Evolutionary conservation across 306 rosid species (phyloP), one percentile per base, ranked within the genome.

Genomic region (Cicer yamashitae): DNA sequence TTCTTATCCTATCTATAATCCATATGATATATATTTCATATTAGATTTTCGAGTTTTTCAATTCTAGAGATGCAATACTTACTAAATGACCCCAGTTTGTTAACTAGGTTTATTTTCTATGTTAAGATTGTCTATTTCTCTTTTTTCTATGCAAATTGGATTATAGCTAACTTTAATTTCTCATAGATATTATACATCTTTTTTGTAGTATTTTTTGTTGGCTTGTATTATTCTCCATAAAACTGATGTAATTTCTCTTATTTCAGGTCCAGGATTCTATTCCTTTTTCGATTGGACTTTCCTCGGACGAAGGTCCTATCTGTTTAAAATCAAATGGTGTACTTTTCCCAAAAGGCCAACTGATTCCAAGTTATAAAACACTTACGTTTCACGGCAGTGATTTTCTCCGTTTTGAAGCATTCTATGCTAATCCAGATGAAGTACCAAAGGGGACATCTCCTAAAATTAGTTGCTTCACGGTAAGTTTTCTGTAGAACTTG

Each of bases 241-340:
- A 76, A 77, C 50, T 79, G 7, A n/a, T 52, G 70, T 64, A 46
- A 66, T 45, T 73, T 44, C 25, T 56, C 59, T n/a, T 52, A 57
- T 39, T 52, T 67, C 90, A 92, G 97, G 96, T 90, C 73, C 89
- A 78, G 79, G 99, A 94, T 84, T 80, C 82, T 60, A 73, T 70
- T 79, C 96, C 99, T 47, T 92, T 90, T 82, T 86, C 96, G 15
- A 85, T 92, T 45, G 93, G 97, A 71, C 82, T 94, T 82, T 76
- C 82, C 56, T 85, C 83, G 44, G 93, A 92, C 66, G 93, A 71
- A 69, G 84, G 84, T 81, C 83, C 88, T 79, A 78, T 88, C 78
- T 62, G 83, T 77, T 72, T 81, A 20, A 81, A 83, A 44, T 66
- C 89, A 64, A 84, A 85, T 77, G 83, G 74, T 47, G 73, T 89